Base-by-base conservation (phyloP, 495 filamentous ascomycete species). In the Penicillium macrosclerotiorum region DNA sequence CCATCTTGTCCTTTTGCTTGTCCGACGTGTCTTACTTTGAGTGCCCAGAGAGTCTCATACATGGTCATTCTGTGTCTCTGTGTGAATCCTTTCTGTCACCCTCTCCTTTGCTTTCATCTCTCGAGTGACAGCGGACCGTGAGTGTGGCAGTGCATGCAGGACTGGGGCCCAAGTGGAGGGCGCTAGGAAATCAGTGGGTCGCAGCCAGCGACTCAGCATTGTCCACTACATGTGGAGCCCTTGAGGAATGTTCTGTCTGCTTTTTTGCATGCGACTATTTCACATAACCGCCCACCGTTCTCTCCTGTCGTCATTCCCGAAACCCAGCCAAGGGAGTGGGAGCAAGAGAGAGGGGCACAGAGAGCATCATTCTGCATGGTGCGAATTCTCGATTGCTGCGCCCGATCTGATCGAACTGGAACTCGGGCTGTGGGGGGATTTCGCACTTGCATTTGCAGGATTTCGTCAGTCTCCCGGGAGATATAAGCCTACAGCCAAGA, bases 61-160 rank as follows among this genome's bases (percentile, higher is more conserved):
- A 24, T 7, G 8, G 13, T 13, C 30, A 8, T 6, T 13, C 12
- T 19, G 14, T 20, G 37, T 23, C 14, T 2, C 9, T 8, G 8
- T 43, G 29, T 30, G 20, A 30, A 16, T 22, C 22, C 30, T 16
- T 32, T 14, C 20, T 20, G 3, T 2, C 3, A 23, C 18, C 13
- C 19, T 12, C 16, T 12, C 36, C 45, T 35, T 33, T 45, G 44
- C 30, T 51, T 45, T n/a, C 30, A 54, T 53, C 45, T 49, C 52
- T 52, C 49, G 62, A 63, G 57, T 67, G 67, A 68, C 64, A 67
- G 61, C 55, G 52, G 55, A 48, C 49, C 55, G 48, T 16, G 60
- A 69, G 46, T 68, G 68, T 72, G 68, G 68, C 68, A 72, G 68
- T 72, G 68, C 68, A 69, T 68, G 68, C 66, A 69, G 35, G 51